Evolutionary conservation across 2,329 filamentous ascomycete species (phyloP).

Genomic region (Xylaria sp.): DNA sequence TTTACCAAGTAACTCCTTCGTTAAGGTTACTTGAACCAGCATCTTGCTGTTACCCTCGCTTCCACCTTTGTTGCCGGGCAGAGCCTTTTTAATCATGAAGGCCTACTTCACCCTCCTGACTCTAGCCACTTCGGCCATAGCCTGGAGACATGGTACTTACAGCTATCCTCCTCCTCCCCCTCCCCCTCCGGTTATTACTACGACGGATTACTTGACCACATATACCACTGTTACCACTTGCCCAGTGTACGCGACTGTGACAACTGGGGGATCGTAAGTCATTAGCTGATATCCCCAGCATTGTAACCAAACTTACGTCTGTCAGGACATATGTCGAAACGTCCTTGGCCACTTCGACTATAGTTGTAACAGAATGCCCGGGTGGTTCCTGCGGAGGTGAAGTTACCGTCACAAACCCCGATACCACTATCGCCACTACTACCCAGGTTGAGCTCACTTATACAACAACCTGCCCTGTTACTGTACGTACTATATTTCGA

Average conservation of each 20-base stretch:
- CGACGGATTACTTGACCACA: conserved; percentile 44
- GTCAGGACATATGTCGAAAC: conserved; percentile 57
- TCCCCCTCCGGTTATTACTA: conserved; percentile 36
- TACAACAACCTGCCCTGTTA: conserved; percentile 50
- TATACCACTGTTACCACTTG: conserved; percentile 59
- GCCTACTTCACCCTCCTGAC: conserved; percentile 43
- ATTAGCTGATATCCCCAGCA: background rate
- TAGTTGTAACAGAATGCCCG: conserved; percentile 56
- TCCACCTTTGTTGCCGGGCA: conserved; percentile 17
- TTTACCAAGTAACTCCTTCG: conserved; percentile 48
- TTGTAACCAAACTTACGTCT: conserved; percentile 35
- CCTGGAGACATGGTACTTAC: conserved; percentile 30
- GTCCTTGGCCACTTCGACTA: conserved; percentile 56
- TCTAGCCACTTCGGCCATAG: conserved; percentile 45
- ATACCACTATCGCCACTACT: conserved; percentile 51
- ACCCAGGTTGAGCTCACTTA: conserved; percentile 55
- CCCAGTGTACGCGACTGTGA: conserved; percentile 58
- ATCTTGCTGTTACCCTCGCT: conserved; percentile 34
- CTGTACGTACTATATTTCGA: conserved; percentile 31
- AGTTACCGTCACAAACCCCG: conserved; percentile 53
- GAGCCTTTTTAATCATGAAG: conserved; percentile 46
- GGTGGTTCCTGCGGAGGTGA: conserved; percentile 51
- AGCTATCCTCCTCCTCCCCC: conserved; percentile 21
- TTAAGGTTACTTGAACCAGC: conserved; percentile 47
- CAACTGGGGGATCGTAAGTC: conserved; percentile 55